A percentile compares a stretch with the other conserved stretches of the same genome.
Evolutionary conservation across 352 stramenopile species (phyloP).

Genomic region (Phytophthora fragariae): DNA sequence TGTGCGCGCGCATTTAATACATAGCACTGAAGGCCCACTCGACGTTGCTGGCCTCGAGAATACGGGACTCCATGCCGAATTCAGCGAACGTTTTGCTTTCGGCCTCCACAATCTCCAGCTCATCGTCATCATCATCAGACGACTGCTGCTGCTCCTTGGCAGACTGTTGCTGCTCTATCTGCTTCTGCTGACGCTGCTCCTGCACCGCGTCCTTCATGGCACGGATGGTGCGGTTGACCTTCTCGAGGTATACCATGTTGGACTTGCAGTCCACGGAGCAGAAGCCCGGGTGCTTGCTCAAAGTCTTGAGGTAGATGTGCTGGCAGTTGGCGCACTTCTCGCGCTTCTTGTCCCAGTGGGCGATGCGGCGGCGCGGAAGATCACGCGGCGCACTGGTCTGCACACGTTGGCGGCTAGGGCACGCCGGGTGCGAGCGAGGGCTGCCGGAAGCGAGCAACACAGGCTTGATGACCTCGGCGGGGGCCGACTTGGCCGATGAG

Average conservation of each 20-base stretch:
- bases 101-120: conserved; percentile 25
- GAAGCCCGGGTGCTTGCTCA: conserved; percentile 76
- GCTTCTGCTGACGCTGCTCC: conserved; percentile 52
- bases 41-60: conserved; percentile 65
- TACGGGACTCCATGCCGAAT: conserved; percentile 74
- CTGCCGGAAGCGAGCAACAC: conserved; percentile 29
- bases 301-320: conserved; percentile 88
- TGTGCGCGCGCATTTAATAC: conserved; percentile 56
- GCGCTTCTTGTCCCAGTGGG: conserved; percentile 89
- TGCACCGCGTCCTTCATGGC: conserved; percentile 77
- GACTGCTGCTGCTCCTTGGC: conserved; percentile 16
- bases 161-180: conserved; percentile 24
- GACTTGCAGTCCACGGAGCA: conserved; percentile 92
- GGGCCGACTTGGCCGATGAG: conserved; percentile 33
- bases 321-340: conserved; percentile 86
- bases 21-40: conserved; percentile 83
- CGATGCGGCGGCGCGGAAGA: conserved; percentile 52
- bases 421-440: conserved; percentile 20
- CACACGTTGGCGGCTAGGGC: conserved; percentile 58
- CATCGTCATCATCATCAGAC: conserved; percentile 14
- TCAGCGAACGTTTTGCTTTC: conserved; percentile 75
- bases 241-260: conserved; percentile 84
- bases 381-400: conserved; percentile 52
- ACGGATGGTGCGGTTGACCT: conserved; percentile 85
- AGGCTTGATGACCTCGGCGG: conserved; percentile 28